Evolutionary conservation across 2,329 filamentous ascomycete genomes (phyloP).

Genomic region (Beauveria sp.): DNA sequence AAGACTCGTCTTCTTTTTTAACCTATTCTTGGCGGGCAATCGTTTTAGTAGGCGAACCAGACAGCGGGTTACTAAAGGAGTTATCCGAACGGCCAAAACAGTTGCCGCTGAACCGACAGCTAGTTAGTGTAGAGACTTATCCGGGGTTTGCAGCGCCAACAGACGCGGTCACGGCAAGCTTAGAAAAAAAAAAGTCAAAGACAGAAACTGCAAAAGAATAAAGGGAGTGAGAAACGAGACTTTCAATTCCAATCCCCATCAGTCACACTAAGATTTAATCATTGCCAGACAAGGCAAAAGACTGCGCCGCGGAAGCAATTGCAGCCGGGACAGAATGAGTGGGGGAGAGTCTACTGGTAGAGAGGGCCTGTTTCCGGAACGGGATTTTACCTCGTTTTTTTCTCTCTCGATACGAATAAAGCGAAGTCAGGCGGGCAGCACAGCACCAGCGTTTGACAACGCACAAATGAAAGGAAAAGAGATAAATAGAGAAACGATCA

Average conservation of each 20-base stretch:
- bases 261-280: not conserved
- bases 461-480: too few relatives aligned
- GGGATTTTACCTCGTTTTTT: not conserved
- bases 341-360: not conserved
- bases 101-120: not conserved
- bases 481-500: too few relatives aligned
- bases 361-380: slow-evolving; percentile 5
- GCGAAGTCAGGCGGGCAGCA: not conserved
- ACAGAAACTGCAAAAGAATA: too few relatives aligned
- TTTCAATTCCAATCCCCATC: too few relatives aligned
- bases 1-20: not conserved
- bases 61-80: not conserved
- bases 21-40: not conserved
- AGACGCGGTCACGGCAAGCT: not conserved
- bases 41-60: not conserved
- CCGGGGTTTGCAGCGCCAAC: too few relatives aligned
- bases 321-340: not conserved
- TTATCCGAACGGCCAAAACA: too few relatives aligned
- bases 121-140: too few relatives aligned
- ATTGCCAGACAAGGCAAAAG: not conserved
- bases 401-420: too few relatives aligned
- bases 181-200: not conserved
- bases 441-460: too few relatives aligned
- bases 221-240: too few relatives aligned
- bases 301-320: not conserved